Percentiles rank a stretch among this genome's conserved stretches.
phyloP scores from a whole-genome alignment of 306 rosid species.

The Albizia julibrissin region DNA sequence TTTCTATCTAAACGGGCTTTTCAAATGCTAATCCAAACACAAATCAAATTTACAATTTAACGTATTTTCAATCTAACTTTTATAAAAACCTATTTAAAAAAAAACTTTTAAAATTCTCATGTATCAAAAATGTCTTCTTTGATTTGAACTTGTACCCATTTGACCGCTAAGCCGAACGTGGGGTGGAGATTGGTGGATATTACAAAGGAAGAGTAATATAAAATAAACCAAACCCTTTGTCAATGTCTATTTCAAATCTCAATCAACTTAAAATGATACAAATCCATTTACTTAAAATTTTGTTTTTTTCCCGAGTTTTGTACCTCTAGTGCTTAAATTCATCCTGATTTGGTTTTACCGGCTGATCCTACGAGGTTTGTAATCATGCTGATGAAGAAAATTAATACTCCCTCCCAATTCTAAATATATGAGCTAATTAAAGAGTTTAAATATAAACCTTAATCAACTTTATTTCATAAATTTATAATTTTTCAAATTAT shows the following conservation, averaged over 20 bases:
- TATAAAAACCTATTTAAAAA: no score
- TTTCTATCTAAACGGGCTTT: no score
- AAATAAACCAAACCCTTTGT: background rate
- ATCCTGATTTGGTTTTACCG: background rate
- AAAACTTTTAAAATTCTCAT: background rate
- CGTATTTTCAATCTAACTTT: no score
- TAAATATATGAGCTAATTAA: no score
- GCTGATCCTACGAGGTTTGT: background rate
- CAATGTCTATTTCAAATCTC: background rate
- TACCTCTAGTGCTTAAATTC: background rate
- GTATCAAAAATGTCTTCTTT: background rate
- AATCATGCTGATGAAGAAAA: background rate
- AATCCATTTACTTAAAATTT: background rate
- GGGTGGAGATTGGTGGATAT: background rate
- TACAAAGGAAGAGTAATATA: background rate
- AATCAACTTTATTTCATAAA: no score
- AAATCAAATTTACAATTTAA: no score
- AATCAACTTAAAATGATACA: background rate
- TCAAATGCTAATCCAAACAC: no score
- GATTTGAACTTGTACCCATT: background rate
- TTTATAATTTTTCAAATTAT: no score
- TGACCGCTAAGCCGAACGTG: background rate
- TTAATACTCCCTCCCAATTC: no score
- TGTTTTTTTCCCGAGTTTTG: background rate
- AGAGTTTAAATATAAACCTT: no score